Conservation (phyloP, 148 eudicot species). For the Rhododendron griersonianum region DNA sequence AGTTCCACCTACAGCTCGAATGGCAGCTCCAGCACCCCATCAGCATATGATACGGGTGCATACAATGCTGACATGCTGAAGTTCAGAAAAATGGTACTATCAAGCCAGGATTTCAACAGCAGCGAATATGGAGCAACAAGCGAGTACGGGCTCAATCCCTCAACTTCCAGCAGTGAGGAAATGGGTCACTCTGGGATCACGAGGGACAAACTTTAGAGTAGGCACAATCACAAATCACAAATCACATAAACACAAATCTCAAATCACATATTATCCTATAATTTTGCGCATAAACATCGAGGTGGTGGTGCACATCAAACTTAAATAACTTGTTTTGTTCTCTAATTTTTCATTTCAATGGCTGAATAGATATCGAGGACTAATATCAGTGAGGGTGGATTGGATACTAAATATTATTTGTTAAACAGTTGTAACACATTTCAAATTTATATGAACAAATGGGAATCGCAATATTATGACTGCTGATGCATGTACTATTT, state of each 20-base stretch:
- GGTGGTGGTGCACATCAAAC: background rate
- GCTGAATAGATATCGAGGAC: background rate
- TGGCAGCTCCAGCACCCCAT: conserved; percentile 1
- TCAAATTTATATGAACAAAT: background rate
- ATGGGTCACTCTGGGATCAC: background rate
- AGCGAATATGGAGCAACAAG: conserved; percentile 39
- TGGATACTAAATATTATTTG: background rate
- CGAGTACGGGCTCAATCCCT: conserved; percentile 16
- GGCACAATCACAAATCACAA: background rate
- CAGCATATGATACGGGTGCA: conserved; percentile 35
- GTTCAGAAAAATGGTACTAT: conserved; percentile 41
- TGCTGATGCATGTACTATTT: no score
- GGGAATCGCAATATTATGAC: background rate
- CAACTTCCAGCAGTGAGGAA: conserved; percentile 4
- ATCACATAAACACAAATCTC: background rate
- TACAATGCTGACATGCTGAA: conserved; percentile 49
- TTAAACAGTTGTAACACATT: background rate
- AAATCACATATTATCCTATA: background rate
- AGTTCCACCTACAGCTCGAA: conserved; percentile 15
- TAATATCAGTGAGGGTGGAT: background rate
- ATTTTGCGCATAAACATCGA: background rate
- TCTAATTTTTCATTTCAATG: background rate
- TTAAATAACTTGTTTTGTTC: background rate
- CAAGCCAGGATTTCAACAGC: conserved; percentile 31
- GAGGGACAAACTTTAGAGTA: conserved; percentile 7